Conservation (phyloP, 768 basidiomycete species). For the Amanita pallidorosea region DNA sequence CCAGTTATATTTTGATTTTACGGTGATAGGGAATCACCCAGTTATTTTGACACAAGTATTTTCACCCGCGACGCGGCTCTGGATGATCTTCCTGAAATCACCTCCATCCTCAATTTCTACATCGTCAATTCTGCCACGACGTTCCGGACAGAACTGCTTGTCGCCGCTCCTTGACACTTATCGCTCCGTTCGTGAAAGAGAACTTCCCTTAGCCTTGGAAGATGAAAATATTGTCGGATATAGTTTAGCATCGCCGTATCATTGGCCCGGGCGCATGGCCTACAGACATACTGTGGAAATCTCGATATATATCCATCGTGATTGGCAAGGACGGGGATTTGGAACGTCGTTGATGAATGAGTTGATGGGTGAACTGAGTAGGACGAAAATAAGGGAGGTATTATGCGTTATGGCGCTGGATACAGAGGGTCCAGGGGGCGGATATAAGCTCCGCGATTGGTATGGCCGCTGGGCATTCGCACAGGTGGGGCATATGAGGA, state of each 20-base stretch:
- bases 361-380: neutral
- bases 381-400: slow-evolving; percentile 8
- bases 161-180: neutral
- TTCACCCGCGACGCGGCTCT: neutral
- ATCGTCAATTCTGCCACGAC: slow-evolving; percentile 11
- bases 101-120: slow-evolving; percentile 12
- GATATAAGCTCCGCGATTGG: slow-evolving; percentile 13
- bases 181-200: no score
- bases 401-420: slow-evolving; percentile 13
- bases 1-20: neutral
- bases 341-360: slow-evolving; percentile 10
- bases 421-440: slow-evolving; percentile 6
- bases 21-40: no score
- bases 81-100: slow-evolving; percentile 6
- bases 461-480: slow-evolving; percentile 14
- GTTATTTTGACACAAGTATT: neutral
- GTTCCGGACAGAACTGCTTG: slow-evolving; percentile 8
- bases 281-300: no score
- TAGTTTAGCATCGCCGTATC: no score
- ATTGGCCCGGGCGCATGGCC: no score
- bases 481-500: slow-evolving; percentile 11
- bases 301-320: no score
- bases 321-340: neutral
- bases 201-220: no score
- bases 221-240: no score